These are phyloP conservation scores for Neonectria hederae DNA, from an alignment of 2,329 filamentous ascomycete species.

Conservation along the genomic window DNA sequence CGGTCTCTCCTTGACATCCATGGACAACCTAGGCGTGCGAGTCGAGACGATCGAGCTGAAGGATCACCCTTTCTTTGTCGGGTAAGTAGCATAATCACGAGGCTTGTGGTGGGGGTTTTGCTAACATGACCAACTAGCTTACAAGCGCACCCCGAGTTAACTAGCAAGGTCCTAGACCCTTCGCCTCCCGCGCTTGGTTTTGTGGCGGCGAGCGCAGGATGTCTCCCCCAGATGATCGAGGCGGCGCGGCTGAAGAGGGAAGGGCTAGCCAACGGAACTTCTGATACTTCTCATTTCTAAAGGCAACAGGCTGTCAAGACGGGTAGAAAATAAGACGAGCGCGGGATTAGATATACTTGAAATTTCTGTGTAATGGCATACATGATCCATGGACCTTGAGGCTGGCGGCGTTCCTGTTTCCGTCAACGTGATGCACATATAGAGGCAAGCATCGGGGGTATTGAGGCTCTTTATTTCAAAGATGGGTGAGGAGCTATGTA, in stretches of 20 bases:
- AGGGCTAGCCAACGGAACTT: constrained; percentile 20
- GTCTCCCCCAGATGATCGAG: constrained; percentile 59
- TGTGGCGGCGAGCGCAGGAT: constrained; percentile 67
- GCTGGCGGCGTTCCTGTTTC: not conserved
- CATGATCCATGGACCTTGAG: not conserved
- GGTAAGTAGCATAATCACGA: constrained; percentile 25
- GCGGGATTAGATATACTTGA: not conserved
- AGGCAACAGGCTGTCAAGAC: not conserved
- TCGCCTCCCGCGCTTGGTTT: constrained; percentile 73
- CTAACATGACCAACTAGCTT: constrained; percentile 60
- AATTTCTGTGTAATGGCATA: not conserved
- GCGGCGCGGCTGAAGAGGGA: constrained; percentile 26
- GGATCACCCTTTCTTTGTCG: constrained; percentile 84
- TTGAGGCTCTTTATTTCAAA: no score
- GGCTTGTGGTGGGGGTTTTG: not conserved
- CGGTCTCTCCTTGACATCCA: constrained; percentile 80
- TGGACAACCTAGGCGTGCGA: constrained; percentile 79
- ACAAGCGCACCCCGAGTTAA: constrained; percentile 78
- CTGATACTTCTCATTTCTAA: constrained; percentile 27
- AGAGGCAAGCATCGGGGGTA: no score
- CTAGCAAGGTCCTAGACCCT: constrained; percentile 77
- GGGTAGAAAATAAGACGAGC: not conserved
- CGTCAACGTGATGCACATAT: not conserved
- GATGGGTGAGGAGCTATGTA: no score
- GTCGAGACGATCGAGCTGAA: constrained; percentile 87